phyloP scores from a whole-genome alignment of 2,329 filamentous ascomycete species.

The Neofusicoccum ribis region DNA sequence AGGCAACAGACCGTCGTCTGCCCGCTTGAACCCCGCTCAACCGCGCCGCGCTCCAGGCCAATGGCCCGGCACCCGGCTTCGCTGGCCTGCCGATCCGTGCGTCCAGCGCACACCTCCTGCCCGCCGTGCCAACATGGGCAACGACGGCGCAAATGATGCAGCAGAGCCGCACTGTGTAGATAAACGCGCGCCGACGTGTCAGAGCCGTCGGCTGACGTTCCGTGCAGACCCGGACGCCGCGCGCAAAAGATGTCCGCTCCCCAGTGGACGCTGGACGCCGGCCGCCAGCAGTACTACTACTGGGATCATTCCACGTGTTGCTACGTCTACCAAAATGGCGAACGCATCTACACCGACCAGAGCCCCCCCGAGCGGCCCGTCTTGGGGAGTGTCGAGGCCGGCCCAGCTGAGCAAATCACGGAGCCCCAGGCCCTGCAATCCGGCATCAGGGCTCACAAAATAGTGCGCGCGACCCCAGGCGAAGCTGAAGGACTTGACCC shows the following conservation, averaged over 20 bases:
- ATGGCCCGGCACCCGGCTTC: background rate
- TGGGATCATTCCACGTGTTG: background rate
- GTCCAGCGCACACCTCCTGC: background rate
- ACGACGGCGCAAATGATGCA: background rate
- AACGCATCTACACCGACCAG: background rate
- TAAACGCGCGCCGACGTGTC: background rate
- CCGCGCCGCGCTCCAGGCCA: background rate
- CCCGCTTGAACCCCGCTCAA: background rate
- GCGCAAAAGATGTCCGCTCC: background rate
- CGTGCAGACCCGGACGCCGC: background rate
- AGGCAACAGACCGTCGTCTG: background rate
- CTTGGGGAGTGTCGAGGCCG: background rate
- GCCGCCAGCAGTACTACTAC: background rate
- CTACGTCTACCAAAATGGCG: background rate
- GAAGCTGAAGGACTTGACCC: conserved; percentile 11
- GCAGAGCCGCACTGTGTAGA: background rate
- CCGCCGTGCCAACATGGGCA: background rate
- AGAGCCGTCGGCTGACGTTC: too few species aligned
- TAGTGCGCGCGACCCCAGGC: background rate
- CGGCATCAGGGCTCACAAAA: conserved; percentile 8
- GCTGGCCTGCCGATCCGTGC: background rate
- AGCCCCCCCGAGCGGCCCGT: background rate
- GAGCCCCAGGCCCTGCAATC: background rate
- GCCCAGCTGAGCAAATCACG: background rate
- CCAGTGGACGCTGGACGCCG: background rate